Percentiles rank a stretch among this genome's conserved stretches.
phyloP scores from a whole-genome alignment of 2,329 filamentous ascomycete genomes.

The Claviceps purpurea region DNA sequence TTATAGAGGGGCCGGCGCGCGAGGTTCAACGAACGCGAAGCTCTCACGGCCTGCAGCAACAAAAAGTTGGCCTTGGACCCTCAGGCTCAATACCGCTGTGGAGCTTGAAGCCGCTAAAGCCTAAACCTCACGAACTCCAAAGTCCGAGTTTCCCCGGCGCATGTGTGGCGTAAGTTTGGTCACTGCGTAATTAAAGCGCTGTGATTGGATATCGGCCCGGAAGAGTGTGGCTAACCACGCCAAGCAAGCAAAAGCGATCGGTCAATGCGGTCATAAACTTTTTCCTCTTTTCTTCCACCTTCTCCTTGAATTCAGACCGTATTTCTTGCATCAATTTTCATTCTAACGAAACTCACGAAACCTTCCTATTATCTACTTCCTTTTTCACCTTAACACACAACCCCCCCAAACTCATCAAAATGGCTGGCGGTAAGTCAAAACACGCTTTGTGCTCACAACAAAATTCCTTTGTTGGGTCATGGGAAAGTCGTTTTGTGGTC shows the following conservation, averaged over 20 bases:
- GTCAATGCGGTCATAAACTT: constrained; percentile 29
- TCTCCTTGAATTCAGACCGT: constrained; percentile 10
- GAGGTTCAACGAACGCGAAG: not conserved
- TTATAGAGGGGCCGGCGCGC: not conserved
- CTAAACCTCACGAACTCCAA: not conserved
- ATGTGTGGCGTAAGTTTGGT: constrained; percentile 5
- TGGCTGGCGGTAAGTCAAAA: constrained; percentile 31
- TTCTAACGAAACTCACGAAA: constrained; percentile 3
- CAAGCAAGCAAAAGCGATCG: constrained; percentile 3
- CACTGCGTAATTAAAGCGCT: constrained; percentile 19
- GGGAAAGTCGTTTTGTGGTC: not conserved
- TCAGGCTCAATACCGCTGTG: constrained; percentile 1
- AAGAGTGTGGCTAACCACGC: constrained; percentile 18
- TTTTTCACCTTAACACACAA: not conserved
- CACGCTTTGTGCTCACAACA: not conserved
- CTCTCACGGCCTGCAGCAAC: not conserved
- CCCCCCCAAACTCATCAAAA: constrained; percentile 17
- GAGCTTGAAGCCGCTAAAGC: not conserved
- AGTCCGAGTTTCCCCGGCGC: constrained; percentile 23
- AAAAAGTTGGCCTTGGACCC: constrained; percentile 3
- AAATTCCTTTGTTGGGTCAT: not conserved
- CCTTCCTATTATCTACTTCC: constrained; percentile 5
- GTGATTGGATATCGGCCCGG: constrained; percentile 25
- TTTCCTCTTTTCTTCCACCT: constrained; percentile 15
- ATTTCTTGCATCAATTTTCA: constrained; percentile 7